Evolutionary conservation across 805 yeast species (phyloP).

Genomic region (Saccharomycopsis babjevae): DNA sequence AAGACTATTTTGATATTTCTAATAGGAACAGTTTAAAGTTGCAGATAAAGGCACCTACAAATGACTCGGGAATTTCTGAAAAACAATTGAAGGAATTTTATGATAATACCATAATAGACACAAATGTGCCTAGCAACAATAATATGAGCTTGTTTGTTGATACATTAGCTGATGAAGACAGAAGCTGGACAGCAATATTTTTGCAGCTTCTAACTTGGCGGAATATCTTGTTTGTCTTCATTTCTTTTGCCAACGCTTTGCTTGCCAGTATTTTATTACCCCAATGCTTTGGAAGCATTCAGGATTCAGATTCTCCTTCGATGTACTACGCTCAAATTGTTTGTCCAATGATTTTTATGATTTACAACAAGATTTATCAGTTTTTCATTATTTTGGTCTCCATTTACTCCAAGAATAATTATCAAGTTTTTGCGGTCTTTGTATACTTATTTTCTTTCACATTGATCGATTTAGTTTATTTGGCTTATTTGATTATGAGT

Average conservation of each 20-base stretch:
- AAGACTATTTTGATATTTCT: neutral
- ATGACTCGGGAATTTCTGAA: neutral
- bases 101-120: neutral
- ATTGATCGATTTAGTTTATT: slow-evolving; percentile 5
- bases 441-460: slow-evolving; percentile 6
- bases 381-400: slow-evolving; percentile 3
- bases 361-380: slow-evolving; percentile 12
- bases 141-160: neutral
- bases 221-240: slow-evolving; percentile 1
- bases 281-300: neutral
- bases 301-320: neutral
- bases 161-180: neutral
- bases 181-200: neutral
- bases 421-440: slow-evolving; percentile 6
- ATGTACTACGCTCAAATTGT: neutral
- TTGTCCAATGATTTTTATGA: neutral
- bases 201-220: neutral
- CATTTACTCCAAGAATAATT: slow-evolving; percentile 8
- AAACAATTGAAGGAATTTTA: neutral
- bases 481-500: neutral
- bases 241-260: slow-evolving; percentile 7
- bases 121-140: neutral
- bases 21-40: neutral
- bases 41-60: neutral
- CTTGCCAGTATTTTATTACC: neutral